Base-by-base conservation (phyloP, 73 alveolate species). In the Urostyla sp. region DNA sequence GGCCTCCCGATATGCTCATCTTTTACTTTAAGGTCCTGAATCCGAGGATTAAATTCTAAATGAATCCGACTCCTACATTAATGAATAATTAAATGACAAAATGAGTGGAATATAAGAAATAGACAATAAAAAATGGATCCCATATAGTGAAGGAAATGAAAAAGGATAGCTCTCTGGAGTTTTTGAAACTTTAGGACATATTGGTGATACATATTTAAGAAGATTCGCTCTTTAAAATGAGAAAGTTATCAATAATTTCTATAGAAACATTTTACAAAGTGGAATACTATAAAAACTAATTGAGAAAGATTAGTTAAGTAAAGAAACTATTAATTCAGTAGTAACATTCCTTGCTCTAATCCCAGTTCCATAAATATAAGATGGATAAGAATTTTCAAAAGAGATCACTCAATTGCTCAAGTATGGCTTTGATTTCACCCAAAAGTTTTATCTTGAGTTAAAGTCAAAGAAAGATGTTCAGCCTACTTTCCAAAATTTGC, bases 381-480 rank as follows among this genome's bases (percentile, higher is more conserved):
- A 2, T 45, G 34, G 60, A 16, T 1, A 45, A 24, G n/a, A 46
- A 45, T 46, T 27, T 52, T 57, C 83, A 5, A n/a, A n/a, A n/a
- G 83, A 69, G 20, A 31, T 69, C 1, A 16, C 40, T 16, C 34
- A 44, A 32, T 52, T 69, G 18, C 27, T 69, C 35, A 49, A 27
- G 16, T 55, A 69, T 5, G 83, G 83, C 59, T 44, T 73, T 51
- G 46, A 23, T 7, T 73, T 73, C 75, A 73, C 53, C 26, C n/a
- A 73, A 21, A 52, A 49, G 36, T 73, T 51, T 74, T 73, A 73
- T 53, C 74, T 73, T 2, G 85, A 73, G 30, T 52, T 73, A 10
- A 61, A 52, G 13, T 7, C 51, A 15, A 73, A 73, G 74, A 49
- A 37, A 31, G 85, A 73, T 3, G 85, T 61, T n/a, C 31, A 27